Percentiles rank a stretch among this genome's conserved stretches.
Evolutionary conservation across 306 rosid species (phyloP).

Genomic region (Lablab purpureus): DNA sequence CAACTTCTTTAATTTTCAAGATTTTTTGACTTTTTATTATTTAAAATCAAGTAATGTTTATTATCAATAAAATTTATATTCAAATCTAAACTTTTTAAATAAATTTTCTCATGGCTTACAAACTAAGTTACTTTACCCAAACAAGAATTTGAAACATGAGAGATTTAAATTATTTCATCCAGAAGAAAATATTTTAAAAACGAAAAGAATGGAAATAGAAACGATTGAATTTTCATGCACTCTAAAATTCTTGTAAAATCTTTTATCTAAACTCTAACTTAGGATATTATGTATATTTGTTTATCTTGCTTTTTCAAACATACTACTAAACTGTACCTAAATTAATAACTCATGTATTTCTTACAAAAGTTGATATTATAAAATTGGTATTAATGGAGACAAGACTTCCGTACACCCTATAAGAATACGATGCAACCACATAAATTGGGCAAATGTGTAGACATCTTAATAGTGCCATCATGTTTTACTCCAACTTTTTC

Average conservation of each 20-base stretch:
- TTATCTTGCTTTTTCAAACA: neutral
- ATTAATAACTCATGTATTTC: neutral
- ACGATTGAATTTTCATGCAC: neutral
- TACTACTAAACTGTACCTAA: neutral
- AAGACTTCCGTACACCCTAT: constrained; percentile 26
- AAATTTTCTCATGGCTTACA: neutral
- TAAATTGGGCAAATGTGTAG: constrained; percentile 35
- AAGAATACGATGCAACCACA: constrained; percentile 36
- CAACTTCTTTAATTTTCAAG: too few relatives aligned
- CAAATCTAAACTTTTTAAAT: too few relatives aligned
- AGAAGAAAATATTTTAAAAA: neutral
- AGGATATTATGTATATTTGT: neutral
- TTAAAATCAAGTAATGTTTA: too few relatives aligned
- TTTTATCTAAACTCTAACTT: neutral
- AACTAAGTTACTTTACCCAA: neutral
- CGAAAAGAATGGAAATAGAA: neutral
- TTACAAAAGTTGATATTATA: neutral
- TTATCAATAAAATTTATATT: too few relatives aligned
- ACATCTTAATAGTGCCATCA: constrained; percentile 39
- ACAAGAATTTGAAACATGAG: neutral
- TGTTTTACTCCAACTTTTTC: constrained; percentile 42
- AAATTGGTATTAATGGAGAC: neutral
- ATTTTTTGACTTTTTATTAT: too few relatives aligned
- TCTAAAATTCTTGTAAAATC: neutral
- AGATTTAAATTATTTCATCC: neutral